These are phyloP conservation scores for Trifolium fragiferum DNA, from an alignment of 306 rosid species.

Conservation along the genomic window DNA sequence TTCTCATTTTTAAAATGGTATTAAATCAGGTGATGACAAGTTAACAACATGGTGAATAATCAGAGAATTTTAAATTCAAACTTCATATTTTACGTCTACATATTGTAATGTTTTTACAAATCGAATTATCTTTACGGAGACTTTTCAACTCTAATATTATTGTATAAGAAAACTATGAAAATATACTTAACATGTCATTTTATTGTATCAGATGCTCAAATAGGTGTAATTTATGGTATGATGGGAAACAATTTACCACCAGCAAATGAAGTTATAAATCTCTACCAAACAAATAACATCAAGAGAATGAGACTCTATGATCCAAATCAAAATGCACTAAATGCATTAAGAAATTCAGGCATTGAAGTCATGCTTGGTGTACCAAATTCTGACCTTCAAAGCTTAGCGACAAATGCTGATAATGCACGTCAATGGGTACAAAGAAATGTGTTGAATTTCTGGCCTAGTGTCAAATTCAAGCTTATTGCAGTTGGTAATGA, in stretches of 20 bases:
- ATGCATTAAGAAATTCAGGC: constrained; percentile 60
- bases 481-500: constrained; percentile 71
- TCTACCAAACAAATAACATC: constrained; percentile 60
- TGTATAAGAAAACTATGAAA: no score
- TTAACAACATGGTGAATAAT: no score
- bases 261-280: constrained; percentile 49
- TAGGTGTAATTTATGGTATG: constrained; percentile 70
- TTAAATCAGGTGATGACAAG: no score
- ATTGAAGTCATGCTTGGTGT: constrained; percentile 65
- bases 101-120: no score
- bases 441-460: constrained; percentile 50
- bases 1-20: no score
- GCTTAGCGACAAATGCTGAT: constrained; percentile 49
- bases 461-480: constrained; percentile 54
- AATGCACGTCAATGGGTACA: constrained; percentile 57
- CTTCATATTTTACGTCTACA: no score
- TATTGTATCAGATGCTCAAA: constrained; percentile 51
- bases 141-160: no score
- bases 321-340: constrained; percentile 55
- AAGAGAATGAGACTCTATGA: constrained; percentile 59
- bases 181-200: background rate
- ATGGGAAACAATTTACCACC: constrained; percentile 66
- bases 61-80: no score
- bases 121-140: no score
- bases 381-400: constrained; percentile 58